Conservation (phyloP, 495 filamentous ascomycete genomes). For the Cercophora scortea region DNA sequence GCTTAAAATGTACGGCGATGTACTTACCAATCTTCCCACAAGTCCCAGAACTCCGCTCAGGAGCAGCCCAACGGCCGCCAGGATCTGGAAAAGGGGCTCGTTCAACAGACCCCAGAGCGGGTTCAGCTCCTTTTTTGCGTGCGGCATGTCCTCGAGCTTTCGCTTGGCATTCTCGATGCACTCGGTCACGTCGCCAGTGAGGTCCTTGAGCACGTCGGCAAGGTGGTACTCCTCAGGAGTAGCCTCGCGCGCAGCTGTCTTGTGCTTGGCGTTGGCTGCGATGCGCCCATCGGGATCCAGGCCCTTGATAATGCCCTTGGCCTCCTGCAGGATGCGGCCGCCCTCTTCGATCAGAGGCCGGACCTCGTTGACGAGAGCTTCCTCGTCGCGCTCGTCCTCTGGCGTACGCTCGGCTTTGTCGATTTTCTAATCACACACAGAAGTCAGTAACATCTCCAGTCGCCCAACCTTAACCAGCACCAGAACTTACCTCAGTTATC, state of each 20-base stretch:
- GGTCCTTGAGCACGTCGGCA: conserved; percentile 74
- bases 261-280: conserved; percentile 77
- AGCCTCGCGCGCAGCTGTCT: conserved; percentile 71
- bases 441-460: background rate
- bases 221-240: conserved; percentile 80
- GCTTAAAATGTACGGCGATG: background rate
- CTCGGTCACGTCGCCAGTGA: conserved; percentile 52
- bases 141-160: conserved; percentile 82
- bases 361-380: conserved; percentile 75
- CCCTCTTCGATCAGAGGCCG: conserved; percentile 84
- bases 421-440: conserved; percentile 46
- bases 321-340: conserved; percentile 71
- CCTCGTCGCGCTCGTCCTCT: conserved; percentile 89
- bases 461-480: background rate
- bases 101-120: conserved; percentile 77
- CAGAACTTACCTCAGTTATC: conserved; percentile 65
- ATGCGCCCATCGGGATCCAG: conserved; percentile 86
- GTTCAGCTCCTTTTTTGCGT: conserved; percentile 89
- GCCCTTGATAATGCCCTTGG: conserved; percentile 82
- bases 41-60: conserved; percentile 75
- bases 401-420: conserved; percentile 73
- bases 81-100: conserved; percentile 86
- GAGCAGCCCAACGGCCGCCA: conserved; percentile 81
- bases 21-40: conserved; percentile 57
- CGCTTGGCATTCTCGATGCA: conserved; percentile 84